phyloP scores from a whole-genome alignment of 169 alveolate species.

The Cyclospora cayetanensis region DNA sequence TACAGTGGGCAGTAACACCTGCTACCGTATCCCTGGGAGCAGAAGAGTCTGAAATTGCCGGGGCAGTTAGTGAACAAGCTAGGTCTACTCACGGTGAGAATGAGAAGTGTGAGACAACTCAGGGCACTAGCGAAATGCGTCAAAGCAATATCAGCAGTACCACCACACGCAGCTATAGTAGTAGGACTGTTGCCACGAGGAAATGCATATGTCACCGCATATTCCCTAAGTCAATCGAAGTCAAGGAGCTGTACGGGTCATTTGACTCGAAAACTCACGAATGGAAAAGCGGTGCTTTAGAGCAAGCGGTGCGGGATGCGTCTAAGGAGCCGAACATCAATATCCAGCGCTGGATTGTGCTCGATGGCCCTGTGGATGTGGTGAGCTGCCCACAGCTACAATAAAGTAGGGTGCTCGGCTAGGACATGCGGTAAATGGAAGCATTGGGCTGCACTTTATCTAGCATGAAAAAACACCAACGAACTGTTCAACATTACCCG shows the following conservation, averaged over 20 bases:
- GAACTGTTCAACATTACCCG: too few species aligned
- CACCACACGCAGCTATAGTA: conserved; percentile 48
- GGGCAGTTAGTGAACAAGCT: too few species aligned
- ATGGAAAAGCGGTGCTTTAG: conserved; percentile 92
- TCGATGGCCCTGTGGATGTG: conserved; percentile 98
- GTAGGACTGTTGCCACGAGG: background rate
- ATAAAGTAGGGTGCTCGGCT: too few species aligned
- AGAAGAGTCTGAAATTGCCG: background rate
- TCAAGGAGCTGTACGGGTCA: conserved; percentile 90
- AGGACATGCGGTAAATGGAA: too few species aligned
- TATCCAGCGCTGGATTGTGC: conserved; percentile 92
- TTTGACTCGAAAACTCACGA: conserved; percentile 89
- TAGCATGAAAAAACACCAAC: too few species aligned
- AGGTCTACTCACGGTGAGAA: conserved; percentile 83
- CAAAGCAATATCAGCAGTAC: background rate
- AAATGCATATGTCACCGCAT: conserved; percentile 12
- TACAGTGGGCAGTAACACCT: conserved; percentile 44
- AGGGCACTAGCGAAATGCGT: background rate
- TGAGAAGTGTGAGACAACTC: background rate
- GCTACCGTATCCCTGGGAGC: background rate
- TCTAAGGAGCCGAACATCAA: conserved; percentile 76
- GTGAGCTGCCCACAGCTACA: conserved; percentile 74
- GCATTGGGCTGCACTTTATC: too few species aligned
- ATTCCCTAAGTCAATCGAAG: conserved; percentile 42
- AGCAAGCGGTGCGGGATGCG: conserved; percentile 85